A percentile compares a stretch with the other conserved stretches of the same genome.
Conservation (phyloP, 2,329 filamentous ascomycete species). For the Xylariaceae sp. region DNA sequence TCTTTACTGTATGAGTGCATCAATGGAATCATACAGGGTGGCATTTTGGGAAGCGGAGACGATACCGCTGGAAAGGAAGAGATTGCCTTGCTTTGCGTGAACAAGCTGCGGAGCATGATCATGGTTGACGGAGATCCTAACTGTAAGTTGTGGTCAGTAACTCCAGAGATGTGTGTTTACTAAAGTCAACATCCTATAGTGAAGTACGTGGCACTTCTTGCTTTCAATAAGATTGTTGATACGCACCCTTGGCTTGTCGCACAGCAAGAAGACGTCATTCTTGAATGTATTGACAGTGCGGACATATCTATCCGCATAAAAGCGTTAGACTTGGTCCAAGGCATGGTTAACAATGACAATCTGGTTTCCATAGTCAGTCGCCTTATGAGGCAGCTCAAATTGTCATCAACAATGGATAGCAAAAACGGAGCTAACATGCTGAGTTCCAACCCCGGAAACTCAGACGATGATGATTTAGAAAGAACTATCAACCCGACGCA, state of each 20-base stretch:
- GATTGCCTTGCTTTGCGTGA: slow-evolving; percentile 89
- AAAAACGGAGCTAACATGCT: slow-evolving; percentile 53
- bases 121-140: slow-evolving; percentile 94
- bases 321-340: slow-evolving; percentile 87
- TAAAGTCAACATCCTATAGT: slow-evolving; percentile 58
- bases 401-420: slow-evolving; percentile 63
- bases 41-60: slow-evolving; percentile 84
- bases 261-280: slow-evolving; percentile 92
- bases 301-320: slow-evolving; percentile 96
- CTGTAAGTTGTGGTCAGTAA: slow-evolving; percentile 60
- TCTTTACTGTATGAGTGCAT: slow-evolving; percentile 98
- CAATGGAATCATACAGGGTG: slow-evolving; percentile 96
- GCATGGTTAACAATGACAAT: slow-evolving; percentile 91
- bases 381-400: slow-evolving; percentile 83
- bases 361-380: slow-evolving; percentile 83
- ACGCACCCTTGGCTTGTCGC: slow-evolving; percentile 90
- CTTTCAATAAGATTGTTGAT: slow-evolving; percentile 91
- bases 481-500: slow-evolving; percentile 44
- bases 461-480: slow-evolving; percentile 59
- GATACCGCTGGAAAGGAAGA: slow-evolving; percentile 85
- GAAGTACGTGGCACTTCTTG: slow-evolving; percentile 94
- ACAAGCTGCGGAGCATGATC: slow-evolving; percentile 92
- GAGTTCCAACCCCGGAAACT: slow-evolving; percentile 50
- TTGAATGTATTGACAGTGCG: slow-evolving; percentile 93
- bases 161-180: slow-evolving; percentile 15